Evolutionary conservation across 768 basidiomycete genomes (phyloP).

Genomic region (Roridomyces roridus): DNA sequence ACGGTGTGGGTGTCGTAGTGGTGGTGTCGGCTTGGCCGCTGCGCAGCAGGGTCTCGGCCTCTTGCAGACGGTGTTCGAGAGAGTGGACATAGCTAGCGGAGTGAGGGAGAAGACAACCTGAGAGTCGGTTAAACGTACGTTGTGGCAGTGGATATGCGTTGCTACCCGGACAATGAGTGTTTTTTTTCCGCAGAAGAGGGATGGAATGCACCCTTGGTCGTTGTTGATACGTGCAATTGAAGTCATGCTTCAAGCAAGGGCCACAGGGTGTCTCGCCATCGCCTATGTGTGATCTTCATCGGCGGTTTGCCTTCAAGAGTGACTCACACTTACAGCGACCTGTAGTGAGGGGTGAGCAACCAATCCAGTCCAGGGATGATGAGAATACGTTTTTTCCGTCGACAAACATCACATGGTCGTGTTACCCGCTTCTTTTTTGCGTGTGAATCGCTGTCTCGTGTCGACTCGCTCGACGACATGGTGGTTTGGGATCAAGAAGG

Average conservation of each 20-base stretch:
- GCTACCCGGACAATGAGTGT: neutral
- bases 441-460: slow-evolving; percentile 39
- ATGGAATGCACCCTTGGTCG: slow-evolving; percentile 43
- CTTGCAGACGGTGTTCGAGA: slow-evolving; percentile 16
- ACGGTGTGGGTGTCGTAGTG: neutral
- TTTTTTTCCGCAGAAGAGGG: neutral
- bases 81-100: slow-evolving; percentile 1
- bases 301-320: neutral
- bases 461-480: slow-evolving; percentile 48
- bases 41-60: slow-evolving; percentile 7
- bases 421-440: slow-evolving; percentile 57
- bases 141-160: neutral
- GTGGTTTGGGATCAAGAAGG: neutral
- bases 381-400: slow-evolving; percentile 63
- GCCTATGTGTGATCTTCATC: slow-evolving; percentile 29
- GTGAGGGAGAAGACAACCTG: neutral
- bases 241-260: slow-evolving; percentile 49
- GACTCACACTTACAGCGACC: slow-evolving; percentile 5
- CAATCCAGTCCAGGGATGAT: neutral
- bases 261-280: slow-evolving; percentile 56
- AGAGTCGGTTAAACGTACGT: neutral
- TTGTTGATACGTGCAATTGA: slow-evolving; percentile 46
- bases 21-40: neutral
- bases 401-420: slow-evolving; percentile 66
- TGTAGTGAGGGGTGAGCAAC: neutral